Percentiles rank a stretch among this genome's conserved stretches.
These are phyloP conservation scores for Kwoniella heveanensis DNA, from an alignment of 768 basidiomycete genomes.

Conservation along the genomic window DNA sequence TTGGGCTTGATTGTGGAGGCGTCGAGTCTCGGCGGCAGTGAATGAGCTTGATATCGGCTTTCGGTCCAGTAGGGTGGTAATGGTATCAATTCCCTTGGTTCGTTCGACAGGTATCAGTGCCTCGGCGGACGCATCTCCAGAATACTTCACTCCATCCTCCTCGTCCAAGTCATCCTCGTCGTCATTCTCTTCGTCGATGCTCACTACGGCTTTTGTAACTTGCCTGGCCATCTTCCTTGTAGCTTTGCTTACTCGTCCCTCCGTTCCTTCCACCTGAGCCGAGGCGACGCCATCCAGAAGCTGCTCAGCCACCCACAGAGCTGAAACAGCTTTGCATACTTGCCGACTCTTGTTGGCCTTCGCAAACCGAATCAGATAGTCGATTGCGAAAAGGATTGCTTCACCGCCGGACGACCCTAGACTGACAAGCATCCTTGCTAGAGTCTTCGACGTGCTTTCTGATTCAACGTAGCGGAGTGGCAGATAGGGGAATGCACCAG, in stretches of 20 bases:
- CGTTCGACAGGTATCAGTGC: conserved; percentile 63
- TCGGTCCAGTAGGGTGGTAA: conserved; percentile 62
- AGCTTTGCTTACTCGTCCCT: conserved; percentile 58
- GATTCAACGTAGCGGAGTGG: conserved; percentile 46
- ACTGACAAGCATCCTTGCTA: conserved; percentile 72
- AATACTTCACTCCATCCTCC: conserved; percentile 14
- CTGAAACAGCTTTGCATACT: conserved; percentile 60
- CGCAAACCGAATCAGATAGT: conserved; percentile 74
- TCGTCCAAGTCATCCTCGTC: conserved; percentile 51
- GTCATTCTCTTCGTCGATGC: conserved; percentile 70
- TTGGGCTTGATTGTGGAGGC: conserved; percentile 58
- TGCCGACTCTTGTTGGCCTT: conserved; percentile 61
- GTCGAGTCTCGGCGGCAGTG: conserved; percentile 38
- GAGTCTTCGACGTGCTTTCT: conserved; percentile 57
- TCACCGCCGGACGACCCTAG: conserved; percentile 73
- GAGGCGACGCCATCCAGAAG: conserved; percentile 71
- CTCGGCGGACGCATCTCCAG: conserved; percentile 36
- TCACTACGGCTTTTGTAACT: conserved; percentile 67
- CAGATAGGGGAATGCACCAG: conserved; percentile 41
- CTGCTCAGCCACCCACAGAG: conserved; percentile 80
- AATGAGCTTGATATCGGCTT: conserved; percentile 46
- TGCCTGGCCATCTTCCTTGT: conserved; percentile 69
- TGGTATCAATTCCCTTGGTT: conserved; percentile 66
- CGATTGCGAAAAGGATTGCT: conserved; percentile 66
- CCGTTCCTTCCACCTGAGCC: conserved; percentile 23